Conservation (phyloP, 106 monocot genomes). For the Agapanthus africanus region DNA sequence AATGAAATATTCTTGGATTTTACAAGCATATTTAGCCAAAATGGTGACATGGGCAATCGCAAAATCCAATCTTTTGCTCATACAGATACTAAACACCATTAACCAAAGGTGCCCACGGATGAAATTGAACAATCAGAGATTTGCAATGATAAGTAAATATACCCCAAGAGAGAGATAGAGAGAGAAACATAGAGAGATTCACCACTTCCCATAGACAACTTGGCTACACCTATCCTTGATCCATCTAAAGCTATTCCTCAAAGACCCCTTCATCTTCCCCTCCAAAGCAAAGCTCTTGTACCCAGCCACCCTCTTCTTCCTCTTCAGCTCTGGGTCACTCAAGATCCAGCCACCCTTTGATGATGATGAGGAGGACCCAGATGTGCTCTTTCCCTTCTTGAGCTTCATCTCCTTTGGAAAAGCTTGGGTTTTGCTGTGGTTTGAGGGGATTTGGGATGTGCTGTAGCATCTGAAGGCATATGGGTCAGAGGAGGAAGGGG, state of each 20-base stretch:
- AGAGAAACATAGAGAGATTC: too few species aligned
- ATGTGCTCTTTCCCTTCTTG: slow-evolving; percentile 16
- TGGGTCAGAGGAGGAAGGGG: not conserved
- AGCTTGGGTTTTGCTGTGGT: not conserved
- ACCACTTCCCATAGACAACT: slow-evolving; percentile 37
- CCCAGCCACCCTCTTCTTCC: slow-evolving; percentile 56
- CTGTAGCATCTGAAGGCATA: slow-evolving; percentile 37
- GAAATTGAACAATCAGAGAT: too few species aligned
- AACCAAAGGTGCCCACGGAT: too few species aligned
- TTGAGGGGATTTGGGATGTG: slow-evolving; percentile 16
- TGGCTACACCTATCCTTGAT: slow-evolving; percentile 45
- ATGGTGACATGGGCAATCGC: too few species aligned
- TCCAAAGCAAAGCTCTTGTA: slow-evolving; percentile 51
- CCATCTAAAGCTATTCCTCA: slow-evolving; percentile 54
- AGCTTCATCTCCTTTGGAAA: slow-evolving; percentile 12
- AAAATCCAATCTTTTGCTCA: too few species aligned
- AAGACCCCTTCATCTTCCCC: slow-evolving; percentile 47
- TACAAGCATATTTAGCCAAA: too few species aligned
- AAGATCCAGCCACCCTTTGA: slow-evolving; percentile 13
- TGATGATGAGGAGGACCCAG: slow-evolving; percentile 1
- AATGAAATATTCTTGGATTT: too few species aligned
- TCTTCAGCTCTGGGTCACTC: slow-evolving; percentile 50
- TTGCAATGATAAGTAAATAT: too few species aligned
- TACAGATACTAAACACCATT: too few species aligned
- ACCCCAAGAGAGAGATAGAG: too few species aligned